Percentiles rank a stretch among this genome's conserved stretches.
Evolutionary conservation across 345 rosid species (phyloP).

Genomic region (Eucalyptus sideroxylon): DNA sequence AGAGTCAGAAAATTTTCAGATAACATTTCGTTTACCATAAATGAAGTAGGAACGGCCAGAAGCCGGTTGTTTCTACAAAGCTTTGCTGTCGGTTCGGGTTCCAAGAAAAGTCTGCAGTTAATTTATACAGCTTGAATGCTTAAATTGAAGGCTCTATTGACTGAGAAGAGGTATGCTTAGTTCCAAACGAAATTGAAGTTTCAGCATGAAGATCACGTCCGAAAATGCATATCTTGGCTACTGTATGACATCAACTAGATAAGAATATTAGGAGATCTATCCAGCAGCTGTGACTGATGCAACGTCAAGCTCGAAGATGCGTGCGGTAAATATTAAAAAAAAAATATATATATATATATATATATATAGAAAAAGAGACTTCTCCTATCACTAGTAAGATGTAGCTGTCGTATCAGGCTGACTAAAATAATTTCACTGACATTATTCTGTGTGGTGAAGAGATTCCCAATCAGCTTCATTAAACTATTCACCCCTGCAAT

Average conservation of each 20-base stretch:
- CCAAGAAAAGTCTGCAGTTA: background rate
- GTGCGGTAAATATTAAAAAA: background rate
- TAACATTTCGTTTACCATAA: background rate
- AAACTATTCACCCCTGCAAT: background rate
- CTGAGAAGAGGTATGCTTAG: background rate
- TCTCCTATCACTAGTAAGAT: background rate
- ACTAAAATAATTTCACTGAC: background rate
- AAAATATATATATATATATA: too few relatives aligned
- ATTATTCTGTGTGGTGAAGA: background rate
- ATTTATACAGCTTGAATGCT: background rate
- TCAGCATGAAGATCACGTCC: background rate
- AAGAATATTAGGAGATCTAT: background rate
- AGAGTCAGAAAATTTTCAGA: background rate
- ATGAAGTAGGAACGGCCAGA: background rate
- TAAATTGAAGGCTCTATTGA: background rate
- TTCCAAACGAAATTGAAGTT: background rate
- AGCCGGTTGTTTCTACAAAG: background rate
- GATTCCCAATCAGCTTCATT: background rate
- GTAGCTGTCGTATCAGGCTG: background rate
- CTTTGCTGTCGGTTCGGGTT: background rate
- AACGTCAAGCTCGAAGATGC: background rate
- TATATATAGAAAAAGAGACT: background rate
- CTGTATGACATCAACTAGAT: background rate
- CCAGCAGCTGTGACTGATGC: background rate
- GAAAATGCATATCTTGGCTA: background rate